These are phyloP conservation scores for Curvularia lunata DNA, from an alignment of 2,329 filamentous ascomycete species.

Conservation along the genomic window DNA sequence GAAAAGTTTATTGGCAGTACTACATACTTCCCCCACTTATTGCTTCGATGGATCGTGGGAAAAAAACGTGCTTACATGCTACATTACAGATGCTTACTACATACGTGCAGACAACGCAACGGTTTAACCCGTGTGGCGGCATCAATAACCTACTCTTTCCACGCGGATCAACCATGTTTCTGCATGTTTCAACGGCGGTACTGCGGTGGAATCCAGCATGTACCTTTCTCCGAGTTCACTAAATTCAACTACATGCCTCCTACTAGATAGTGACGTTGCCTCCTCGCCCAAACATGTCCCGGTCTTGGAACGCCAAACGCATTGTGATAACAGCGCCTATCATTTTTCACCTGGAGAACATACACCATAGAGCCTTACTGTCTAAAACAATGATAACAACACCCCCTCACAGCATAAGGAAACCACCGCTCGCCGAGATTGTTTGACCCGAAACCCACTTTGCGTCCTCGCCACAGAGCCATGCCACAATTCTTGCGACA, in stretches of 20 bases:
- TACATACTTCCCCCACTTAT: no score
- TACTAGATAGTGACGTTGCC: constrained; percentile 4
- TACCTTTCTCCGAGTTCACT: neutral
- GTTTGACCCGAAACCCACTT: constrained; percentile 59
- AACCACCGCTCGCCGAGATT: constrained; percentile 62
- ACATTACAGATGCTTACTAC: neutral
- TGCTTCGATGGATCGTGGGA: neutral
- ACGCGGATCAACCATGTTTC: constrained; percentile 1
- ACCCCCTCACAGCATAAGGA: constrained; percentile 35
- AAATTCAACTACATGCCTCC: constrained; percentile 5
- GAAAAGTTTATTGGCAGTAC: no score
- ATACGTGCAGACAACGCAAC: neutral
- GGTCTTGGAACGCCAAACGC: constrained; percentile 36
- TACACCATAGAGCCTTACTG: neutral
- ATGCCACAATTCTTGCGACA: constrained; percentile 63
- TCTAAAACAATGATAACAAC: neutral
- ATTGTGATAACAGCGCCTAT: neutral
- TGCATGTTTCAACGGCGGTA: constrained; percentile 13
- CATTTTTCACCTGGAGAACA: neutral
- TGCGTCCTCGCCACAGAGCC: constrained; percentile 58
- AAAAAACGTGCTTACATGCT: neutral
- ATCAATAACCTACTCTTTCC: neutral
- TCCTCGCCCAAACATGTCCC: constrained; percentile 37
- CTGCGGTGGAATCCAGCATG: neutral
- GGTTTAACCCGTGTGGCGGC: constrained; percentile 7